Evolutionary conservation across 2,329 filamentous ascomycete genomes (phyloP).

Genomic region (Fusarium sp.): DNA sequence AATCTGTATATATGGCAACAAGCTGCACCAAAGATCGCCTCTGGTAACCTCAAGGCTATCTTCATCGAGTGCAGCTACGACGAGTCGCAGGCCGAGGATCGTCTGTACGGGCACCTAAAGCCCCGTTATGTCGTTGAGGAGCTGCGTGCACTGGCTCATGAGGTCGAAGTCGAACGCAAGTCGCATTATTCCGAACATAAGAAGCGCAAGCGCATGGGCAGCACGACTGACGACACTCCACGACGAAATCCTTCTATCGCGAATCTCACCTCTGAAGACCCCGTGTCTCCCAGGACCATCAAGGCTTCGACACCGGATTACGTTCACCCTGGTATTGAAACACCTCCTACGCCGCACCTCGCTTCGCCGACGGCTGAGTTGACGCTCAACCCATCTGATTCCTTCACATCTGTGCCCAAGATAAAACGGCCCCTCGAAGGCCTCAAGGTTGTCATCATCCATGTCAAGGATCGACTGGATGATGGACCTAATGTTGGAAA

Average conservation of each 20-base stretch:
- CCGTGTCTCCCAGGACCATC: slow-evolving; percentile 63
- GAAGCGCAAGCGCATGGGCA: slow-evolving; percentile 71
- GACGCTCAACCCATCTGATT: slow-evolving; percentile 52
- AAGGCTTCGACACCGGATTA: slow-evolving; percentile 39
- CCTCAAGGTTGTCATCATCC: slow-evolving; percentile 86
- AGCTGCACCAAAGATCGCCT: slow-evolving; percentile 84
- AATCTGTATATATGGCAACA: slow-evolving; percentile 88
- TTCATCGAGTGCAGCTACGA: slow-evolving; percentile 98
- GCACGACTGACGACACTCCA: slow-evolving; percentile 35
- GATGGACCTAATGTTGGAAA: slow-evolving; percentile 75
- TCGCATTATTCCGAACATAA: slow-evolving; percentile 54
- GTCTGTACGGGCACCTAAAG: slow-evolving; percentile 88
- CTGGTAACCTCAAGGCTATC: slow-evolving; percentile 78
- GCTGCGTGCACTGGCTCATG: slow-evolving; percentile 73
- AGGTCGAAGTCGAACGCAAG: slow-evolving; percentile 68
- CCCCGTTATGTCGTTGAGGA: slow-evolving; percentile 86
- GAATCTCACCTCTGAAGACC: slow-evolving; percentile 51
- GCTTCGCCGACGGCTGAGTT: slow-evolving; percentile 60
- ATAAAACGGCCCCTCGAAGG: slow-evolving; percentile 69
- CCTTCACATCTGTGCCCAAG: slow-evolving; percentile 32
- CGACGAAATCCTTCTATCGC: slow-evolving; percentile 37
- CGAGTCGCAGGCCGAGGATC: slow-evolving; percentile 78
- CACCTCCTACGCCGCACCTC: slow-evolving; percentile 58
- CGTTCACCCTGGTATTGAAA: slow-evolving; percentile 42
- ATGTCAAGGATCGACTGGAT: slow-evolving; percentile 86